phyloP scores from a whole-genome alignment of 177 flowering plant species.

The Vitis hybrid region DNA sequence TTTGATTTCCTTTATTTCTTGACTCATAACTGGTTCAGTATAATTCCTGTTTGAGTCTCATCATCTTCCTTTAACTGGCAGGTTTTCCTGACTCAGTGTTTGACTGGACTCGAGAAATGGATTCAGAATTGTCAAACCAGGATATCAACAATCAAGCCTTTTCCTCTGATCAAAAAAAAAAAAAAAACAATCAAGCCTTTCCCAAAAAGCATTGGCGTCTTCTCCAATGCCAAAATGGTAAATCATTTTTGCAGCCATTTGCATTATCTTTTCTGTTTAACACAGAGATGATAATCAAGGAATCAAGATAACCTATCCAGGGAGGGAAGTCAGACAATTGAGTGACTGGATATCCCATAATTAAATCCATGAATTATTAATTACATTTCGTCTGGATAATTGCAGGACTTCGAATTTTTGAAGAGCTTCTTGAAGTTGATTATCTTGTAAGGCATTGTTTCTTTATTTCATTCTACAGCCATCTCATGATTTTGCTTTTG shows the following conservation, averaged over 20 bases:
- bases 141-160: conserved; percentile 56
- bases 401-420: conserved; percentile 97
- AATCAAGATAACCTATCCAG: background rate
- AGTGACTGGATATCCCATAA: background rate
- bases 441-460: conserved; percentile 66
- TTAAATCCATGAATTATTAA: background rate
- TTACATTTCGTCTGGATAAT: conserved; percentile 7
- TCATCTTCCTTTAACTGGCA: conserved; percentile 10
- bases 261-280: conserved; percentile 3
- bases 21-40: background rate
- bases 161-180: conserved; percentile 13
- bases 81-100: conserved; percentile 68
- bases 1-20: conserved; percentile 1
- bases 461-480: conserved; percentile 3
- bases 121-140: conserved; percentile 69
- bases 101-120: conserved; percentile 87
- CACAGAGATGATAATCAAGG: background rate
- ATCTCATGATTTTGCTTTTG: background rate
- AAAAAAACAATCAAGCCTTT: no score
- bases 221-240: conserved; percentile 95
- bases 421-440: conserved; percentile 97
- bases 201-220: conserved; percentile 93
- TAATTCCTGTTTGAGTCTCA: background rate
- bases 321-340: background rate
- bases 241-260: conserved; percentile 5